Evolutionary conservation across 163 green algal genomes (phyloP), one percentile per base, ranked within the genome.

Genomic region (Smithsoniella earleae): DNA sequence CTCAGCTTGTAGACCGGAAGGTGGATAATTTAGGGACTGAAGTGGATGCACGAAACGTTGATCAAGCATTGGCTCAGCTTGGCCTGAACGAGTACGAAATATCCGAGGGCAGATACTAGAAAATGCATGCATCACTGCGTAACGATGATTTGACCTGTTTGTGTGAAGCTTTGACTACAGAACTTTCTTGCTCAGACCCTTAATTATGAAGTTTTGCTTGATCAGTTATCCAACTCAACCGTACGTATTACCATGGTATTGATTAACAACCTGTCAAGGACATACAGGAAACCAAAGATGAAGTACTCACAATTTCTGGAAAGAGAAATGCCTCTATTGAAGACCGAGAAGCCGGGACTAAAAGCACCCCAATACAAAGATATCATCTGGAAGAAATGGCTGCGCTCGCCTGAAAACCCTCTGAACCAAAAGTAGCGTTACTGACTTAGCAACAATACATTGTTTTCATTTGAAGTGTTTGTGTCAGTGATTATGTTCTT

Each of bases 361-460:
- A 64, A 64, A 13, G 49, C 13, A 27, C 49, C 49, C 8, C 49
- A 64, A 27, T 64, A 64, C 49, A 64, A 64, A 64, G 49, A 64
- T 18, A 13, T 64, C 13, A 64, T 64, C 13, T 64, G 49, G 49
- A 64, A 64, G 13, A 64, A 64, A 27, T 64, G 49, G 49, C 31
- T 64, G 25, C 31, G 49, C 8, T 64, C 49, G 33, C 13, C 49
- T 25, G 49, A 64, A 13, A 64, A 64, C 33, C 49, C 49, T 36
- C 13, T 64, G 49, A 64, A 64, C 33, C 49, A 64, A 27, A 64
- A 64, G 49, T n/a, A n/a, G n/a, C n/a, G n/a, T n/a, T n/a, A n/a
- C n/a, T n/a, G n/a, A n/a, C n/a, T n/a, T n/a, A n/a, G n/a, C n/a
- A n/a, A n/a, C n/a, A n/a, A n/a, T n/a, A n/a, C n/a, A n/a, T n/a